Percentiles rank a stretch among this genome's conserved stretches.
These are phyloP conservation scores for Fusarium incarnatum DNA, from an alignment of 2,329 filamentous ascomycete species.

Conservation along the genomic window DNA sequence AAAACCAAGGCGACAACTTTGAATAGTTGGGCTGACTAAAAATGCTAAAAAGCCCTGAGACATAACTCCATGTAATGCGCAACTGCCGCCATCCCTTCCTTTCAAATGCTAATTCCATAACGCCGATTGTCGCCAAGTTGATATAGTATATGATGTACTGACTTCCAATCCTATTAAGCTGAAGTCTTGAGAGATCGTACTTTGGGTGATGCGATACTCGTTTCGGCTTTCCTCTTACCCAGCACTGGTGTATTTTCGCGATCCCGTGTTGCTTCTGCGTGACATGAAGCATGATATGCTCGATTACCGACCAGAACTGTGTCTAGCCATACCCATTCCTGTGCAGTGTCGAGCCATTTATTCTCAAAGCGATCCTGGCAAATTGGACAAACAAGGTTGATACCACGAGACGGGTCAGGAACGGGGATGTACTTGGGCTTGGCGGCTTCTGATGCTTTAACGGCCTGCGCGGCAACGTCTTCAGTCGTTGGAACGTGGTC, in stretches of 20 bases:
- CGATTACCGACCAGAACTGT: constrained; percentile 80
- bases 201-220: constrained; percentile 56
- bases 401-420: constrained; percentile 79
- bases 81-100: constrained; percentile 15
- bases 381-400: constrained; percentile 87
- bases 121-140: constrained; percentile 28
- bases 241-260: constrained; percentile 66
- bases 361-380: constrained; percentile 96
- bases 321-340: constrained; percentile 98
- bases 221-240: constrained; percentile 82
- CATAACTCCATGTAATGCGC: constrained; percentile 38
- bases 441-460: constrained; percentile 54
- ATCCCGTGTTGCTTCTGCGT: constrained; percentile 81
- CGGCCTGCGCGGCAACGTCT: constrained; percentile 49
- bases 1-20: constrained; percentile 4
- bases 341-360: constrained; percentile 89
- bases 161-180: constrained; percentile 36
- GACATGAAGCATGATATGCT: constrained; percentile 91
- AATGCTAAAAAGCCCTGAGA: constrained; percentile 7
- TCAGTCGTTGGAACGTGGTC: constrained; percentile 56
- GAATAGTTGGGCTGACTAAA: constrained; percentile 8
- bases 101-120: constrained; percentile 32
- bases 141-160: constrained; percentile 4
- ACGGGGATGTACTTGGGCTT: constrained; percentile 82
- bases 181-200: constrained; percentile 53